Base-by-base conservation (phyloP, 306 rosid species). In the Alnus rubra region DNA sequence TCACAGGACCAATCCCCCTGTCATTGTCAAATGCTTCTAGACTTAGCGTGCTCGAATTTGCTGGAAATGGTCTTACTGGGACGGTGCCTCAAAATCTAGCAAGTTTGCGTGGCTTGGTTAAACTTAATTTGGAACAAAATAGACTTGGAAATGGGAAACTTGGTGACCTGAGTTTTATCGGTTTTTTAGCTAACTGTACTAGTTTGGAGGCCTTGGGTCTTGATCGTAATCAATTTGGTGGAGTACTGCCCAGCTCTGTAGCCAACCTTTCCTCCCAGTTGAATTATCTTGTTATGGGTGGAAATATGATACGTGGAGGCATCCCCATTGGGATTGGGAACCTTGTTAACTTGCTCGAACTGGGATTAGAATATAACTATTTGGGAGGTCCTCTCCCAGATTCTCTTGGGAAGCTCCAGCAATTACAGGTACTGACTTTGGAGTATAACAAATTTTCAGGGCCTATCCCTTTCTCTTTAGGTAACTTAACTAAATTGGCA, bases 301-400 rank as follows among this genome's bases (percentile, higher is more conserved):
- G 6, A 3, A 85, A 82, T 62, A 5, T 11, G 48, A 72, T 85
- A 3, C 35, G 54, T 33, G 87, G 91, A 73, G 76, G 23, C 3
- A 74, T 88, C 52, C 87, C 89, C 33, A 4, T 1, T 67, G 87
- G 82, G 30, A 78, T 88, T 50, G 81, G 48, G 11, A 85, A 81
- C 42, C 82, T 85, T 60, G 71, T 47, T 30, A 85, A 73, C 71
- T 75, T 85, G 58, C 23, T n/a, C 0, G 1, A 0, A 55, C 2
- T 83, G 37, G 82, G 53, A 77, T 56, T 88, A 19, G 82, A 69
- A 78, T 71, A 39, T 56, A 88, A 85, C 79, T 14, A 5, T 45
- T 77, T 88, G 28, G 30, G 77, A 11, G 84, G 82, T 39, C 44
- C 11, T 76, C 63, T 85, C 45, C 84, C 89, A 3, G 44, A 76